phyloP scores from a whole-genome alignment of 2,329 filamentous ascomycete genomes.

The Cladobotryum protrusum region DNA sequence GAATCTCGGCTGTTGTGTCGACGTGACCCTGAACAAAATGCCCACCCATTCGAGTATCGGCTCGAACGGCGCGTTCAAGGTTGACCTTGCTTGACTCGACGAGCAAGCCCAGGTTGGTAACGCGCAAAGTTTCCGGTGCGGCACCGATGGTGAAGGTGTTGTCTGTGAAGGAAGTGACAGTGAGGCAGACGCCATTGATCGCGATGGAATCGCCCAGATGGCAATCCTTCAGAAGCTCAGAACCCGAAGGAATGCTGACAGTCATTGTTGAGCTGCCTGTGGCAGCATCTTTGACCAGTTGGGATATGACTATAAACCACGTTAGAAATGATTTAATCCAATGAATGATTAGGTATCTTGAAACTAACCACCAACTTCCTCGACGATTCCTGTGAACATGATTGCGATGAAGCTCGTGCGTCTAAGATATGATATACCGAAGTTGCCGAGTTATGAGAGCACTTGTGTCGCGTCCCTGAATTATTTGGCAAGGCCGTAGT shows the following conservation, averaged over 20 bases:
- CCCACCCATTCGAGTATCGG: conserved; percentile 90
- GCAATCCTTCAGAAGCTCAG: conserved; percentile 73
- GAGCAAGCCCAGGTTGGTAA: conserved; percentile 86
- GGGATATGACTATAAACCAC: conserved; percentile 63
- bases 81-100: conserved; percentile 66
- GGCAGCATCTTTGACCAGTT: conserved; percentile 72
- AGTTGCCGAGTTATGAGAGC: too few species aligned
- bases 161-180: conserved; percentile 58
- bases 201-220: conserved; percentile 89
- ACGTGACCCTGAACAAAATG: conserved; percentile 98
- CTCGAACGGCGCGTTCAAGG: conserved; percentile 86
- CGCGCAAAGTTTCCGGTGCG: conserved; percentile 88
- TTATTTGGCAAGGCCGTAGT: too few species aligned
- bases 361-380: conserved; percentile 80
- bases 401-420: conserved; percentile 14
- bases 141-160: conserved; percentile 81
- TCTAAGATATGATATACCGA: not conserved
- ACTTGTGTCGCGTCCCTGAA: too few species aligned
- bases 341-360: not conserved
- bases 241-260: conserved; percentile 61
- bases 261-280: conserved; percentile 87
- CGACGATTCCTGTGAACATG: conserved; percentile 96
- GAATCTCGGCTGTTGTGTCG: conserved; percentile 76
- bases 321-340: conserved; percentile 14
- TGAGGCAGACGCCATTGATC: conserved; percentile 94